phyloP scores from a whole-genome alignment of 345 rosid genomes.

The Sonneratia alba region DNA sequence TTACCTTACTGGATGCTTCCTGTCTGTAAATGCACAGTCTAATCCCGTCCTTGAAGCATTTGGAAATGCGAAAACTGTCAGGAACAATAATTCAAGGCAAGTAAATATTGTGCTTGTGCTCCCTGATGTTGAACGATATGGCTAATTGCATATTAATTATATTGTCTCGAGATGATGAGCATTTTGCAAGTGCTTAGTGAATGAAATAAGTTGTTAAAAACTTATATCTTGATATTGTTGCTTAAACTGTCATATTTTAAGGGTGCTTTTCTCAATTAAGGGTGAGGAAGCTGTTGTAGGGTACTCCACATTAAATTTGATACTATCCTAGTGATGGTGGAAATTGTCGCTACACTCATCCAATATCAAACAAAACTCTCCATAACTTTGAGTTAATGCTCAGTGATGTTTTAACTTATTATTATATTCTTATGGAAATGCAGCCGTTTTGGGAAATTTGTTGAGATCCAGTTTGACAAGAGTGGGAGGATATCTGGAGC shows the following conservation, averaged over 20 bases:
- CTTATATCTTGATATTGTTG: background rate
- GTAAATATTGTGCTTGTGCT: conserved; percentile 9
- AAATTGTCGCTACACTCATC: background rate
- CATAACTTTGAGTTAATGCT: background rate
- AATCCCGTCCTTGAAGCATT: conserved; percentile 99
- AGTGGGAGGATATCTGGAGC: conserved; percentile 99
- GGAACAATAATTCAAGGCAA: conserved; percentile 98
- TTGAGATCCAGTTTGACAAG: conserved; percentile 97
- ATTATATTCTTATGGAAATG: conserved; percentile 21
- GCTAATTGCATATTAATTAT: background rate
- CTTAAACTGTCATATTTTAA: background rate
- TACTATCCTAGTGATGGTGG: background rate
- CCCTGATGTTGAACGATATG: conserved; percentile 6
- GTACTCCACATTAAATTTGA: background rate
- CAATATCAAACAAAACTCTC: background rate
- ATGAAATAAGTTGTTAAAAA: background rate
- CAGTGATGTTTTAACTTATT: background rate
- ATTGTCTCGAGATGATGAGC: background rate
- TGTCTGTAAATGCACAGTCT: conserved; percentile 50
- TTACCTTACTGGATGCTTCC: conserved; percentile 18
- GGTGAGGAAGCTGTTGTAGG: background rate
- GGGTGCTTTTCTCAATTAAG: background rate
- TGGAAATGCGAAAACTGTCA: conserved; percentile 97
- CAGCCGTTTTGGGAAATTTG: conserved; percentile 99
- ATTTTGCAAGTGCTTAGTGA: background rate